phyloP scores from a whole-genome alignment of 495 filamentous ascomycete species.

The Hypoxylon trugodes region DNA sequence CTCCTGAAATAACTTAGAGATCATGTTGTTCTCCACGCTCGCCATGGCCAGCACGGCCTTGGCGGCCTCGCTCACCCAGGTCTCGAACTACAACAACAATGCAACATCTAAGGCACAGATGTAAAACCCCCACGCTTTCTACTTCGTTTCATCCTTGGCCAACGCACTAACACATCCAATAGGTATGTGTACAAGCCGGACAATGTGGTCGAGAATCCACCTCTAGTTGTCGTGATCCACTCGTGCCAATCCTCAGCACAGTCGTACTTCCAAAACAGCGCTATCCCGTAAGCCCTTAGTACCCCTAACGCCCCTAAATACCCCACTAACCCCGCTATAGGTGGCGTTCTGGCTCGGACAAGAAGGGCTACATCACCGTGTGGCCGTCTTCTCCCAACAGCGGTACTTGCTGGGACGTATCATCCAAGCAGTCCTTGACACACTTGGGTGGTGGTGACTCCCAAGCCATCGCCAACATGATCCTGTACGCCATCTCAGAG shows the following conservation, averaged over 20 bases:
- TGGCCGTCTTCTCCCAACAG: constrained; percentile 58
- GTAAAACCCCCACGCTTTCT: constrained; percentile 23
- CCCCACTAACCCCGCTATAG: too few species aligned
- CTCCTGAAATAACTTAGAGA: background rate
- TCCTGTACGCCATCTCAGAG: constrained; percentile 45
- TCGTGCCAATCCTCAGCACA: constrained; percentile 63
- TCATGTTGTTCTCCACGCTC: constrained; percentile 26
- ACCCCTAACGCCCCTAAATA: too few species aligned
- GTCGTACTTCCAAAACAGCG: constrained; percentile 58
- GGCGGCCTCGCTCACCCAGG: constrained; percentile 47
- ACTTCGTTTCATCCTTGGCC: background rate
- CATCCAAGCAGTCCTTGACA: constrained; percentile 52
- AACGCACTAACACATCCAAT: background rate
- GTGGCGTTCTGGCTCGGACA: constrained; percentile 60
- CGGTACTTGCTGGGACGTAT: constrained; percentile 67
- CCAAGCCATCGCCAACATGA: constrained; percentile 56
- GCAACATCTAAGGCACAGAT: constrained; percentile 51
- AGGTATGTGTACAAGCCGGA: constrained; percentile 64
- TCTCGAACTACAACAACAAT: constrained; percentile 50
- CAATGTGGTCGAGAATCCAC: constrained; percentile 58
- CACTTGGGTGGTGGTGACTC: constrained; percentile 50
- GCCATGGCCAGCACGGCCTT: constrained; percentile 33
- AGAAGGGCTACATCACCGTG: constrained; percentile 65
- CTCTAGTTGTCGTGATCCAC: constrained; percentile 65
- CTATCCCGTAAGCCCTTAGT: too few species aligned